These are phyloP conservation scores for Trichosporon ovoides DNA, from an alignment of 1,284 basidiomycete species.

Conservation along the genomic window DNA sequence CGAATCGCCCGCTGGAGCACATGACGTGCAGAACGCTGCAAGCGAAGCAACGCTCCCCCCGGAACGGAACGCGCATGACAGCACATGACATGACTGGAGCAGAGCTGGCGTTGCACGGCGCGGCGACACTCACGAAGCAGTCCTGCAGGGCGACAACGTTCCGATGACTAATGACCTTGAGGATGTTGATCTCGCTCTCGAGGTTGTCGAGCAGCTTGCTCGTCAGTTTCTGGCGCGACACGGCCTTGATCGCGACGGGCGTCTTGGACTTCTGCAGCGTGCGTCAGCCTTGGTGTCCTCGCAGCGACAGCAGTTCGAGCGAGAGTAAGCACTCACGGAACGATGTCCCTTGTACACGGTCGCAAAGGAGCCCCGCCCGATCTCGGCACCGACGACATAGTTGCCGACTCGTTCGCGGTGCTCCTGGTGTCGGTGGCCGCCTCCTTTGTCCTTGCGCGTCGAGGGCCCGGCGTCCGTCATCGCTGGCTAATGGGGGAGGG, in stretches of 20 bases:
- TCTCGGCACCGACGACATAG: slow-evolving; percentile 54
- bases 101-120: neutral
- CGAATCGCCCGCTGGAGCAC: neutral
- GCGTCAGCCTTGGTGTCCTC: slow-evolving; percentile 1
- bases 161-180: slow-evolving; percentile 86
- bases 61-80: too few relatives aligned
- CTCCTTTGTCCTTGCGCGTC: slow-evolving; percentile 20
- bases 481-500: neutral
- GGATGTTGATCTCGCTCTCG: slow-evolving; percentile 90
- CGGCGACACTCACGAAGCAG: slow-evolving; percentile 59
- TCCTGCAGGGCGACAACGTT: slow-evolving; percentile 92
- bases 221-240: slow-evolving; percentile 80
- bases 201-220: slow-evolving; percentile 93
- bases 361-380: slow-evolving; percentile 80
- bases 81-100: too few relatives aligned
- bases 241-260: slow-evolving; percentile 90
- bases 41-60: neutral
- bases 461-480: slow-evolving; percentile 17
- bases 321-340: slow-evolving; percentile 56
- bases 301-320: neutral
- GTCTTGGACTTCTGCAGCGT: slow-evolving; percentile 61
- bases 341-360: slow-evolving; percentile 92
- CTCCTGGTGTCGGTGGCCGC: slow-evolving; percentile 9
- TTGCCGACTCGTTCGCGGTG: slow-evolving; percentile 49
- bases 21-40: neutral